Evolutionary conservation across 2,329 filamentous ascomycete species (phyloP), one percentile per base, ranked within the genome.

Genomic region (Fusarium torulosum): DNA sequence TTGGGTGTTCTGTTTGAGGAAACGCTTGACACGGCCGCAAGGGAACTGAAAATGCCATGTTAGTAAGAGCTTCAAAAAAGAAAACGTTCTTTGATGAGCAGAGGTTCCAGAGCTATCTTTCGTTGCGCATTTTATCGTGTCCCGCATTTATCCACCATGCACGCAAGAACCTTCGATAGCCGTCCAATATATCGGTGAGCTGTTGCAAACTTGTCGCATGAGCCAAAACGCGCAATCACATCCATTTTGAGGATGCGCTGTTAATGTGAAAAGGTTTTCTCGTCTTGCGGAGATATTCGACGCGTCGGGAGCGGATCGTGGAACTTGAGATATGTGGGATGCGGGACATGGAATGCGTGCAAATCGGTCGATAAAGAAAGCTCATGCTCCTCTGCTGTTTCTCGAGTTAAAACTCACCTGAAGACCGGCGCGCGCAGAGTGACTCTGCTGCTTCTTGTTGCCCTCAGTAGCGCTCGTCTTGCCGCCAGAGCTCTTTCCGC

Each of bases 11-110:
- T 93, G 94, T 89, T 98, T 97, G 79, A 99, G 87, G 85, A 98
- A 98, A 85, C 96, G 94, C 91, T 99, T 99, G 83, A 99, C 96
- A 91, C 96, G 96, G 83, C 96, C 96, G 80, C 96, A 99, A 66
- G 96, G 96, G 81, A 99, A 99, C 96, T 99, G 79, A 61, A 62
- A 55, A 55, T 45, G 17, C 35, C 43, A 43, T 29, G 62, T 78
- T 54, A 78, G 76, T 62, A 51, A 52, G 10, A 37, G 35, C 29
- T 25, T n/a, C 10, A 29, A 46, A 29, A 37, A 31, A 44, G 41
- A 4, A 21, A 54, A 33, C 10, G 55, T 44, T 42, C 58, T 58
- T 56, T 46, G 54, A 54, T 63, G 65, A 43, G 37, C 23, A 27
- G 49, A 52, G 55, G 52, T 63, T 35, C 29, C 47, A 42, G 20